These are phyloP conservation scores for Lipomyces oligophaga DNA, from an alignment of 805 yeast species.

Conservation along the genomic window DNA sequence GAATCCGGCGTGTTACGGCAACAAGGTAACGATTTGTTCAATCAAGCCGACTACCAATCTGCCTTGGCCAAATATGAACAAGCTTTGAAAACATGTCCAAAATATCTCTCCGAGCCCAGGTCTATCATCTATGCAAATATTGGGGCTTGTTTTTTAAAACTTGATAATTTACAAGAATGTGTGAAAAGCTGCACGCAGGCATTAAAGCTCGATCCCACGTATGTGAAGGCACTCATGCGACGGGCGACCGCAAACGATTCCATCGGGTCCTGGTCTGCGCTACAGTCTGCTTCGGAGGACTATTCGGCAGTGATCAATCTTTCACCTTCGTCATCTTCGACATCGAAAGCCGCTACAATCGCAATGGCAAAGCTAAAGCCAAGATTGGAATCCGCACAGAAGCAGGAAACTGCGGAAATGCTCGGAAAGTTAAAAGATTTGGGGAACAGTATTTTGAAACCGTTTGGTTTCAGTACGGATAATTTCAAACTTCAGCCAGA, in stretches of 20 bases:
- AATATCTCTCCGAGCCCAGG: conserved; percentile 11
- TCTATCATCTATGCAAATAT: conserved; percentile 32
- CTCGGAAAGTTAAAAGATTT: conserved; percentile 36
- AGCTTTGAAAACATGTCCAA: conserved; percentile 20
- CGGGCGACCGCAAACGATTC: conserved; percentile 61
- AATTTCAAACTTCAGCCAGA: conserved; percentile 33
- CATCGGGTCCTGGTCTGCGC: conserved; percentile 32
- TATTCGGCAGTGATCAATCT: conserved; percentile 21
- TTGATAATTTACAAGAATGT: conserved; percentile 40
- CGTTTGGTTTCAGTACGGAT: conserved; percentile 36
- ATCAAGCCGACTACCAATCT: conserved; percentile 9
- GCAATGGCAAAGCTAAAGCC: conserved; percentile 23
- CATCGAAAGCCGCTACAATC: conserved; percentile 4
- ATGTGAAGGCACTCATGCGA: conserved; percentile 70
- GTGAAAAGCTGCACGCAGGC: conserved; percentile 63
- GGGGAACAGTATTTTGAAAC: conserved; percentile 35
- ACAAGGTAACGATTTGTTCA: conserved; percentile 33
- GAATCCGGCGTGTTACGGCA: conserved; percentile 43
- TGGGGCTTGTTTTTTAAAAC: conserved; percentile 32
- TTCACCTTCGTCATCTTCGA: too few species aligned
- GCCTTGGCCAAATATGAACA: conserved; percentile 17
- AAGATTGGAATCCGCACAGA: conserved; percentile 29
- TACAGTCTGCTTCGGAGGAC: conserved; percentile 34
- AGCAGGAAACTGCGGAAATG: conserved; percentile 34
- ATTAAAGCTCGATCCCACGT: conserved; percentile 53